Conservation (phyloP, 1,284 basidiomycete species). For the Naganishia sp. region DNA sequence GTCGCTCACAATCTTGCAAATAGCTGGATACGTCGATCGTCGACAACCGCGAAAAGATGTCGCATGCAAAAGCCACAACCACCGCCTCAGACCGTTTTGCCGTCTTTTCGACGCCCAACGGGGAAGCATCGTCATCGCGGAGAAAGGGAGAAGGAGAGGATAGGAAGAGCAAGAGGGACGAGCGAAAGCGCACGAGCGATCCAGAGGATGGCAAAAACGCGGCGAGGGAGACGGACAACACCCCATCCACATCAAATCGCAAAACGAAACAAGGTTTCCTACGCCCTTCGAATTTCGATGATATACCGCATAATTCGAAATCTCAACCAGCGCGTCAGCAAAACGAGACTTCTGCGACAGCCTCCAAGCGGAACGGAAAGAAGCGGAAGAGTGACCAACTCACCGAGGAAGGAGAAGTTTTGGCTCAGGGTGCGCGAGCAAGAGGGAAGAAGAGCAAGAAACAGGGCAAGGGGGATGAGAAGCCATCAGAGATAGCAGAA, state of each 20-base stretch:
- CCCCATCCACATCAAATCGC: neutral
- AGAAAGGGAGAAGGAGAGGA: constrained; percentile 1
- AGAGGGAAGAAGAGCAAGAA: constrained; percentile 18
- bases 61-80: constrained; percentile 13
- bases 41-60: constrained; percentile 12
- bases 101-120: constrained; percentile 5
- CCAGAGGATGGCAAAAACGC: neutral
- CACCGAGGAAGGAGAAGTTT: neutral
- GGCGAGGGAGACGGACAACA: neutral
- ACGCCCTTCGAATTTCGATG: neutral
- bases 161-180: neutral
- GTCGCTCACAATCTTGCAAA: neutral
- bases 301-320: neutral
- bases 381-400: constrained; percentile 20
- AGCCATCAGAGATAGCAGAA: neutral
- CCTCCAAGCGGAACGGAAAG: constrained; percentile 15
- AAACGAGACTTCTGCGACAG: neutral
- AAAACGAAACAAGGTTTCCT: constrained; percentile 9
- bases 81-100: constrained; percentile 14
- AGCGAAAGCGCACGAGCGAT: neutral
- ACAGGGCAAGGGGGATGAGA: neutral
- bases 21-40: constrained; percentile 23
- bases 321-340: neutral
- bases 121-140: neutral
- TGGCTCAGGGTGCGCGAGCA: constrained; percentile 8